Evolutionary conservation across 176 grass and related monocot genomes (phyloP).

Genomic region (Microstegium vimineum): DNA sequence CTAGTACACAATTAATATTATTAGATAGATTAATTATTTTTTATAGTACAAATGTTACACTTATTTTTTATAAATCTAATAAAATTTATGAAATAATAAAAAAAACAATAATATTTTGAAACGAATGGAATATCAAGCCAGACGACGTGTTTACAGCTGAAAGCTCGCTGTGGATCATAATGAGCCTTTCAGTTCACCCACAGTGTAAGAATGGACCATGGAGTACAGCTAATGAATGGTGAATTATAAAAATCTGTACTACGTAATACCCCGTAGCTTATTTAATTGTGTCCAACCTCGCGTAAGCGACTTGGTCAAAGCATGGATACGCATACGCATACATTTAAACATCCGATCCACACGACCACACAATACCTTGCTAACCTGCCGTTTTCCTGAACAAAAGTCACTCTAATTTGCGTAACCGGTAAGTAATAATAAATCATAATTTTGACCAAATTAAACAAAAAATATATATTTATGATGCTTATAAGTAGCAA

Average conservation of each 20-base stretch:
- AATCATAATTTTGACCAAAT: too few relatives aligned
- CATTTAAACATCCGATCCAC: background rate
- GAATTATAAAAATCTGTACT: background rate
- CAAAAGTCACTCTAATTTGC: too few relatives aligned
- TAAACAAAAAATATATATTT: too few relatives aligned
- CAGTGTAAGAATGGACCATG: constrained; percentile 4
- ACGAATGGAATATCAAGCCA: too few relatives aligned
- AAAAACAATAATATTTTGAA: too few relatives aligned
- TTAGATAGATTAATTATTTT: too few relatives aligned
- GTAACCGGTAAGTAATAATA: too few relatives aligned
- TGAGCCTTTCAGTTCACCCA: constrained; percentile 17
- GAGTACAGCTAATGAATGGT: background rate
- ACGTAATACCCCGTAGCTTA: background rate
- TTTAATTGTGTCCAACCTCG: background rate
- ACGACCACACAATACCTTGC: background rate
- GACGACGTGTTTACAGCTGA: background rate
- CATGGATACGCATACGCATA: background rate
- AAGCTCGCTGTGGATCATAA: background rate
- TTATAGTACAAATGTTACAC: too few relatives aligned
- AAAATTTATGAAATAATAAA: too few relatives aligned
- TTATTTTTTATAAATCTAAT: too few relatives aligned
- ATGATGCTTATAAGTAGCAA: too few relatives aligned
- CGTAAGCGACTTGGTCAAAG: constrained; percentile 18
- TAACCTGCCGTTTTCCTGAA: background rate
- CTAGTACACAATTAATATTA: too few relatives aligned